Evolutionary conservation across 768 basidiomycete genomes (phyloP).

Genomic region (Russula olivacea): DNA sequence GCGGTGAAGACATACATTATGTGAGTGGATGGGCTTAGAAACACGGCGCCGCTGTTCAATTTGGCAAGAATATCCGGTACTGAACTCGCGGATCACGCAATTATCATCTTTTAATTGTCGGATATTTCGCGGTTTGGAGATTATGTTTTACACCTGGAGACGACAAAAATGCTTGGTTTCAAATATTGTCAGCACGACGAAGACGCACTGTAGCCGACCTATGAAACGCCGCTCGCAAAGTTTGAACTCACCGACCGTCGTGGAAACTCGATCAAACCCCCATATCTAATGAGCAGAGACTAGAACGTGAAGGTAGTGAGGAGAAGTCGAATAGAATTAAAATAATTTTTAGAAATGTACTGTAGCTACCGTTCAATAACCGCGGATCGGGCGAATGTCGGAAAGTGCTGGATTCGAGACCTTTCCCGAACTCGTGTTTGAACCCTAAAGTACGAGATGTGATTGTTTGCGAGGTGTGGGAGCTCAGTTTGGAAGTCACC

Average conservation of each 20-base stretch:
- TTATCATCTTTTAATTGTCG: not conserved
- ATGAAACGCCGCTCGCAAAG: conserved; percentile 1
- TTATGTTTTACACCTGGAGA: not conserved
- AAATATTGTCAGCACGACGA: not conserved
- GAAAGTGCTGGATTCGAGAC: not conserved
- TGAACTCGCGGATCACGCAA: not conserved
- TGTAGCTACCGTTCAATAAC: not conserved
- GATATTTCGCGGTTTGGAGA: not conserved
- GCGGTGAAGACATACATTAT: not conserved
- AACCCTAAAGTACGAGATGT: conserved; percentile 1
- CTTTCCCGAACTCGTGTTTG: not conserved
- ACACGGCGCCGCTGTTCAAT: not conserved
- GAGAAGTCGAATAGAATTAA: conserved; percentile 3
- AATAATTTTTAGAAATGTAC: not conserved
- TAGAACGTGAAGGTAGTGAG: not conserved
- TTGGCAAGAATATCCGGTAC: not conserved
- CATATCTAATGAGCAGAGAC: not conserved
- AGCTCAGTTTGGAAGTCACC: conserved; percentile 1
- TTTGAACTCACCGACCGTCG: conserved; percentile 11
- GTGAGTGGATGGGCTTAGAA: no score
- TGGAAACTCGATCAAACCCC: conserved; percentile 16
- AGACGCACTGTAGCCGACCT: not conserved
- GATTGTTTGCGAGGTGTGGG: not conserved
- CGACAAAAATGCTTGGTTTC: not conserved
- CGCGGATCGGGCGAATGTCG: conserved; percentile 9